These are phyloP conservation scores for Aspergillus novoparasiticus DNA, from an alignment of 2,329 filamentous ascomycete genomes.

Conservation along the genomic window DNA sequence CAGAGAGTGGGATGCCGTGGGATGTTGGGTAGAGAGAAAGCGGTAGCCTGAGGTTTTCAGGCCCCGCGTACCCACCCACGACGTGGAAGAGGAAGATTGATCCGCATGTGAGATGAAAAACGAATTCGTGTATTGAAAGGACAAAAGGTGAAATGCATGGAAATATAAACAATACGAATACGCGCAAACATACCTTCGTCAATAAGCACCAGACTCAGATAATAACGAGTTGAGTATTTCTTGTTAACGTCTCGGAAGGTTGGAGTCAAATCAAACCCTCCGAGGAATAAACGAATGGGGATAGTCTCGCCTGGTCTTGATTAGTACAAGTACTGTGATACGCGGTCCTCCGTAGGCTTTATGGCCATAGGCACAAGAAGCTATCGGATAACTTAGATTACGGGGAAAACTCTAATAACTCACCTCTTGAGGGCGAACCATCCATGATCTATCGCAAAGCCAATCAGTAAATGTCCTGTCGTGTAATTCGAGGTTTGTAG, in stretches of 20 bases:
- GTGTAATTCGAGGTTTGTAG: neutral
- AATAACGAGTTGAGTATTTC: constrained; percentile 98
- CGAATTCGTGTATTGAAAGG: neutral
- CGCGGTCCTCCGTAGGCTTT: neutral
- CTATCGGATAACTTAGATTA: neutral
- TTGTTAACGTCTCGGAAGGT: constrained; percentile 99
- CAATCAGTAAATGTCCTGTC: constrained; percentile 11
- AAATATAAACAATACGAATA: neutral
- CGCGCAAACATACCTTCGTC: constrained; percentile 72
- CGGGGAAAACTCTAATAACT: constrained; percentile 32
- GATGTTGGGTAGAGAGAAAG: constrained; percentile 7
- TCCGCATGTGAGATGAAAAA: neutral
- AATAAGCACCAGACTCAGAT: constrained; percentile 92
- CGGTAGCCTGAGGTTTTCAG: constrained; percentile 12
- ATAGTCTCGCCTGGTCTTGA: constrained; percentile 73
- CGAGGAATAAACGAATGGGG: constrained; percentile 93
- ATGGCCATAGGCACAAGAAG: too few relatives aligned
- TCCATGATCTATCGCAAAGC: constrained; percentile 79
- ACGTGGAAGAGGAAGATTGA: neutral
- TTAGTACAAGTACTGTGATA: constrained; percentile 21
- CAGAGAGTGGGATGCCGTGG: constrained; percentile 22
- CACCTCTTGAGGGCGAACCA: constrained; percentile 92
- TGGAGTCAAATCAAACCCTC: constrained; percentile 94
- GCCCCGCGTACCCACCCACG: constrained; percentile 14
- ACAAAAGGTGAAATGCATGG: neutral